phyloP scores from a whole-genome alignment of 768 basidiomycete species.

The Kwoniella dejecticola region DNA sequence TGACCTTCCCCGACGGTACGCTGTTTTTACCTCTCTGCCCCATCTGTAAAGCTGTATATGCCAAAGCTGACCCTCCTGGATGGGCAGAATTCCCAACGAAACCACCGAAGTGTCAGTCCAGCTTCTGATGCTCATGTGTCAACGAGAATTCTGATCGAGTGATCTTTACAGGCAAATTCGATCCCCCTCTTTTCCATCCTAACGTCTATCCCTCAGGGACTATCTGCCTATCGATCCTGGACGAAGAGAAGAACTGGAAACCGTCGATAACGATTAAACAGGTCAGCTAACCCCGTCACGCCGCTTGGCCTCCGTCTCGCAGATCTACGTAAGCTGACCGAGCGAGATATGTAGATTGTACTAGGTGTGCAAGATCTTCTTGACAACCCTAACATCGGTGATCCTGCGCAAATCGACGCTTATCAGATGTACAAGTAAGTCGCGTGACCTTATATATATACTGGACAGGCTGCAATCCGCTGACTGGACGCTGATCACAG shows the following conservation, averaged over 20 bases:
- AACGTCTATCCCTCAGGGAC: conserved; percentile 99
- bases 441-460: neutral
- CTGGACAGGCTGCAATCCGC: neutral
- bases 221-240: conserved; percentile 93
- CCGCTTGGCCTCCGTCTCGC: too few species aligned
- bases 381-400: conserved; percentile 92
- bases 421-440: conserved; percentile 98
- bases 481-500: conserved; percentile 57
- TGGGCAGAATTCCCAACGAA: conserved; percentile 55
- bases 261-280: conserved; percentile 99
- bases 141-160: conserved; percentile 10
- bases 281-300: conserved; percentile 58
- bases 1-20: conserved; percentile 95
- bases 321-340: too few species aligned
- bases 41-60: too few species aligned
- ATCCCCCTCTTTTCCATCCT: conserved; percentile 92
- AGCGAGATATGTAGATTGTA: conserved; percentile 66
- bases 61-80: too few species aligned
- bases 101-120: conserved; percentile 53
- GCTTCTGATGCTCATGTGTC: neutral
- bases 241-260: conserved; percentile 99
- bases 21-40: neutral
- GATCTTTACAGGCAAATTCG: conserved; percentile 77
- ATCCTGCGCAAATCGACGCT: conserved; percentile 97
- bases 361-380: conserved; percentile 94